Percentiles rank a stretch among this genome's conserved stretches.
phyloP scores from a whole-genome alignment of 208 protist genomes.

The Leishmania aethiopica region DNA sequence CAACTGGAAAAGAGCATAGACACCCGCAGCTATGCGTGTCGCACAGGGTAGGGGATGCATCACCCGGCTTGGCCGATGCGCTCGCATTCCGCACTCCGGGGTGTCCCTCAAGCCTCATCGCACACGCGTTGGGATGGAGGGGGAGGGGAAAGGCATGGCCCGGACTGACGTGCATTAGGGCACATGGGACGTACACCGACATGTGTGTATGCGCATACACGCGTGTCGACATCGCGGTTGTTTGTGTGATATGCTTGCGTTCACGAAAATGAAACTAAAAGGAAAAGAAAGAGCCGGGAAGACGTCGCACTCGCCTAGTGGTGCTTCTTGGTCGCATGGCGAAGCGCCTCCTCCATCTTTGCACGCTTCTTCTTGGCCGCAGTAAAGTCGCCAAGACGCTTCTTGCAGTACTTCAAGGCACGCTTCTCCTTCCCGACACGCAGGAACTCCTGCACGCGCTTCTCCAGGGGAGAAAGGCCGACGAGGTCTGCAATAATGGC shows the following conservation, averaged over 20 bases:
- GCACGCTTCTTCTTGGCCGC: conserved; percentile 93
- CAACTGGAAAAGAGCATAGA: not conserved
- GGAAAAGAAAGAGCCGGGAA: conserved; percentile 11
- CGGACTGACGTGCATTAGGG: not conserved
- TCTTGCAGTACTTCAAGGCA: conserved; percentile 95
- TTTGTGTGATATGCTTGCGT: conserved; percentile 15
- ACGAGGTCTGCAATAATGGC: conserved; percentile 91
- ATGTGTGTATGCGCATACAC: not conserved
- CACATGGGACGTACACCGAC: not conserved
- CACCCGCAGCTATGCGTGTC: not conserved
- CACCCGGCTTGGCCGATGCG: not conserved
- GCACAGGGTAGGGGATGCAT: not conserved
- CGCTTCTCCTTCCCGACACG: conserved; percentile 96
- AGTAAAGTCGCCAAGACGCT: conserved; percentile 90
- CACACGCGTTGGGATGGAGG: not conserved
- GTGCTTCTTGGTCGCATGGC: conserved; percentile 82
- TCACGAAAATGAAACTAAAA: conserved; percentile 13
- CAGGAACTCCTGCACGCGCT: conserved; percentile 93
- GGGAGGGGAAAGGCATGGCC: not conserved
- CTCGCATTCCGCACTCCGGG: not conserved
- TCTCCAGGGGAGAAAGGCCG: conserved; percentile 91
- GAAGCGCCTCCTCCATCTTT: conserved; percentile 92
- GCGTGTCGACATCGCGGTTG: not conserved
- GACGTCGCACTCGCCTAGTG: conserved; percentile 12
- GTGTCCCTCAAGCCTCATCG: not conserved